Evolutionary conservation across 805 yeast species (phyloP).

Genomic region (Candida xiaguanensis): DNA sequence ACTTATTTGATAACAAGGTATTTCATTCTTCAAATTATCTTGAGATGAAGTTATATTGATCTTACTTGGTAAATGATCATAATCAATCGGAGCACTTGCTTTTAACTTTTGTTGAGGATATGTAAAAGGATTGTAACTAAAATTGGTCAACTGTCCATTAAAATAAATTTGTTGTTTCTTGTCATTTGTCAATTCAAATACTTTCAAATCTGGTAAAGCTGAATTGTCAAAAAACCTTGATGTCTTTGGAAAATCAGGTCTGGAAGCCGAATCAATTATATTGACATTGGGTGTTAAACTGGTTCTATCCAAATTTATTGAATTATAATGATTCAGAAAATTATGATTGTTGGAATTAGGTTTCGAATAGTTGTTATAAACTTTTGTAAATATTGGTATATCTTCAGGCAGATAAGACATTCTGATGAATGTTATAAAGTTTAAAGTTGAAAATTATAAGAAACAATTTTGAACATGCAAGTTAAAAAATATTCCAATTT

Average conservation of each 20-base stretch:
- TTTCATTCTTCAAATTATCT: constrained; percentile 16
- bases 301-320: background rate
- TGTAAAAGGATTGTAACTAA: constrained; percentile 42
- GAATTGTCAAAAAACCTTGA: constrained; percentile 22
- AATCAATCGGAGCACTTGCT: constrained; percentile 43
- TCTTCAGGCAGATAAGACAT: background rate
- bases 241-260: constrained; percentile 20
- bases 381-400: background rate
- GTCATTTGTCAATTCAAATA: constrained; percentile 14
- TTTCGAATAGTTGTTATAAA: background rate
- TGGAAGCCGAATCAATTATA: background rate
- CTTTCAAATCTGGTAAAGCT: constrained; percentile 21
- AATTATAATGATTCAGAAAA: constrained; percentile 1
- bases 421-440: background rate
- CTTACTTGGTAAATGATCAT: constrained; percentile 30
- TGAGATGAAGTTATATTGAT: constrained; percentile 12
- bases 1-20: constrained; percentile 60
- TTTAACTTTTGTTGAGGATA: constrained; percentile 44
- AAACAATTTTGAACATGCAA: background rate
- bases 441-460: background rate
- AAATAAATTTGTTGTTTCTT: constrained; percentile 14
- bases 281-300: background rate
- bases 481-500: background rate
- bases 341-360: background rate
- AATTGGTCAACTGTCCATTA: constrained; percentile 22